Base-by-base conservation (phyloP, 495 filamentous ascomycete species). In the Amphirosellinia nigrospora region DNA sequence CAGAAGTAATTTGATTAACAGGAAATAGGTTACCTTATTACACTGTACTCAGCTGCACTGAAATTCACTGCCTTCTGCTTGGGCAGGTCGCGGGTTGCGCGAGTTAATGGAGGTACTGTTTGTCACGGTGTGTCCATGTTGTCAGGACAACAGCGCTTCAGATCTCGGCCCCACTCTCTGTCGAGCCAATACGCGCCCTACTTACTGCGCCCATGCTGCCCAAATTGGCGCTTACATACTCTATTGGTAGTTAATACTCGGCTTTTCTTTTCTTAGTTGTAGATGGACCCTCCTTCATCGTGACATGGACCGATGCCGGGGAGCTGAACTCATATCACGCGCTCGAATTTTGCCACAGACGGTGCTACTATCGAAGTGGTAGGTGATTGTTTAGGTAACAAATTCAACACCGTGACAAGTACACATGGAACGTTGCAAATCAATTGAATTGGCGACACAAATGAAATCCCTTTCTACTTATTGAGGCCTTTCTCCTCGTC, bases 401-500 rank as follows among this genome's bases (percentile, higher is more conserved):
- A 36, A 36, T 36, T 58, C 16, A 58, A 21, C n/a, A 58, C 6
- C 16, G 8, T 21, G 30, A 36, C 55, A 58, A 58, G 55, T 36
- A n/a, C 32, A 58, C 55, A 36, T 46, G 53, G 19, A 58, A 59
- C 52, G 52, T 59, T 58, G 52, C 64, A 45, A 67, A 30, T 21
- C 39, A 16, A 59, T 36, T 1, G 15, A 30, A 28, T 23, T 8
- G 26, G 26, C 46, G 52, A 23, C 26, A 68, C 65, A 68, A 59
- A 68, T 46, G 65, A 68, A 59, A 68, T 68, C 19, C 19, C 26
- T 59, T 34, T 58, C 65, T 59, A 53, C n/a, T 59, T 38, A 68
- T 59, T 23, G 38, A 32, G 48, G 64, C n/a, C 46, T 8, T 53
- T 5, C 64, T 56, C 38, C 28, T 66, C 73, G 56, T 62, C 41